Conservation (phyloP, 805 yeast genomes). For the Yarrowia alimentaria region DNA sequence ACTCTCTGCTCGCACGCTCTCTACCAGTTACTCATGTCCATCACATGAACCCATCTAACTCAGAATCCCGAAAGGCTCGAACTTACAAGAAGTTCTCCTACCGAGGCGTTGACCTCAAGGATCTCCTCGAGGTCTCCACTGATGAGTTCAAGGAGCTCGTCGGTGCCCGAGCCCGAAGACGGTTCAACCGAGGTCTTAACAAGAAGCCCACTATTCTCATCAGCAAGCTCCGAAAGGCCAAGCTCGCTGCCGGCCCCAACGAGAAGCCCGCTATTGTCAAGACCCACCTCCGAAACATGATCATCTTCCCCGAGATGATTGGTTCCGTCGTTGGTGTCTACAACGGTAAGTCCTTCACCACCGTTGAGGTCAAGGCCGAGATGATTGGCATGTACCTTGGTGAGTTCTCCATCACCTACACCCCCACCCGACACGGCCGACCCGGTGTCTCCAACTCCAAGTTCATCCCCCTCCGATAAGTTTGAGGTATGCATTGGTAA, state of each 20-base stretch:
- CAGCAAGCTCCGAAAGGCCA: conserved; percentile 97
- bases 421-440: conserved; percentile 99
- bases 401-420: conserved; percentile 99
- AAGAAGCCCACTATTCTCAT: conserved; percentile 93
- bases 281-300: conserved; percentile 99
- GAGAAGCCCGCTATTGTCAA: conserved; percentile 98
- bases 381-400: conserved; percentile 99
- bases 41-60: conserved; percentile 28
- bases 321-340: conserved; percentile 98
- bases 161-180: conserved; percentile 99
- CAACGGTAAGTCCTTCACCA: conserved; percentile 99
- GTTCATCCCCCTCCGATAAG: conserved; percentile 68
- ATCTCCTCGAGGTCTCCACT: conserved; percentile 87
- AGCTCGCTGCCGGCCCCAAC: conserved; percentile 70
- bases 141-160: conserved; percentile 97
- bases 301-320: conserved; percentile 99
- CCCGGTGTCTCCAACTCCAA: conserved; percentile 74
- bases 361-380: conserved; percentile 98
- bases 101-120: conserved; percentile 98
- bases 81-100: conserved; percentile 96
- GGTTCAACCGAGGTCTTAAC: conserved; percentile 97
- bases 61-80: conserved; percentile 53
- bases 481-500: conserved; percentile 12
- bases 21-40: too few relatives aligned
- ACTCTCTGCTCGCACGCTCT: too few relatives aligned